phyloP scores from a whole-genome alignment of 2,329 filamentous ascomycete species.

The Didymella glomerata region DNA sequence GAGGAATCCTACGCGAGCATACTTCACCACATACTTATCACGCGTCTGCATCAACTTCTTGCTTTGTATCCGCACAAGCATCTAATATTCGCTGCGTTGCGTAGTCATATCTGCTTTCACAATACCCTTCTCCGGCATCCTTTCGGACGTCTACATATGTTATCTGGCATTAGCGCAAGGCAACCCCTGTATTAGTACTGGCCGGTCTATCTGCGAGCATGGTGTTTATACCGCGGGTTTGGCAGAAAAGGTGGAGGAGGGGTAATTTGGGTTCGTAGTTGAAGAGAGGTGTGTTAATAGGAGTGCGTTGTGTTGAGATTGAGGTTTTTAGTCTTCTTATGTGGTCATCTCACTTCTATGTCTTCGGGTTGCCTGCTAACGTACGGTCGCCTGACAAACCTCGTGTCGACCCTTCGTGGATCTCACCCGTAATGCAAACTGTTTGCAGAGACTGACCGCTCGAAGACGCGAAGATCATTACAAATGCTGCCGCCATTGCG shows the following conservation, averaged over 20 bases:
- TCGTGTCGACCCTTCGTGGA: too few species aligned
- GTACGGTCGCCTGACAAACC: too few species aligned
- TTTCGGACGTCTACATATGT: conserved; percentile 9
- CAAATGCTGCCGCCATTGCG: too few species aligned
- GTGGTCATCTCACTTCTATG: too few species aligned
- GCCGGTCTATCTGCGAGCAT: conserved; percentile 11
- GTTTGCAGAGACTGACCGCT: too few species aligned
- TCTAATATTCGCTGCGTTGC: conserved; percentile 20
- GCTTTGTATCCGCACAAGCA: conserved; percentile 1
- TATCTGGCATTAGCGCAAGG: conserved; percentile 13
- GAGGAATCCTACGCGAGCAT: conserved; percentile 10
- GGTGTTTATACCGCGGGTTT: conserved; percentile 1
- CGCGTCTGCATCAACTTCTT: neutral
- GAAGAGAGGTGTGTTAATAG: conserved; percentile 2
- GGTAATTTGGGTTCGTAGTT: conserved; percentile 4
- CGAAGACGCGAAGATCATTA: too few species aligned
- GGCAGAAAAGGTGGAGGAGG: neutral
- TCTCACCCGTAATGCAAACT: too few species aligned
- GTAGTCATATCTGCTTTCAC: conserved; percentile 4
- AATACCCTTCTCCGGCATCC: conserved; percentile 19
- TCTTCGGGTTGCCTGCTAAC: too few species aligned
- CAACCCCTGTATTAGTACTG: conserved; percentile 19
- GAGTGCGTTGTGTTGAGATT: neutral
- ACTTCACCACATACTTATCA: conserved; percentile 5
- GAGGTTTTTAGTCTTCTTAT: neutral